Evolutionary conservation across 345 rosid genomes (phyloP).

Genomic region (Carallia pectinifolia): DNA sequence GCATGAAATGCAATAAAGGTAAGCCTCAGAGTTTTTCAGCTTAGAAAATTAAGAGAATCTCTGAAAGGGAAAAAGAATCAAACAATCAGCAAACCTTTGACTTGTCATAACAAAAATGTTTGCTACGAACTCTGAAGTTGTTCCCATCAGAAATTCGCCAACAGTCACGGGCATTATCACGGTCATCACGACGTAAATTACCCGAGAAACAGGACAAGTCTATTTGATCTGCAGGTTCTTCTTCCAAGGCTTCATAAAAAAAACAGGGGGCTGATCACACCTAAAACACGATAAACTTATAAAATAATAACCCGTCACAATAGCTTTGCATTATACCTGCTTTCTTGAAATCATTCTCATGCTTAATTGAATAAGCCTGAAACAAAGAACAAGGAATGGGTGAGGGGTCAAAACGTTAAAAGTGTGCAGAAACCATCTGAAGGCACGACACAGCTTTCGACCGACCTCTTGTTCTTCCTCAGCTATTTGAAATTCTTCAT

Average conservation of each 20-base stretch:
- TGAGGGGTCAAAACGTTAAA: background rate
- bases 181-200: constrained; percentile 78
- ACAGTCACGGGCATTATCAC: constrained; percentile 82
- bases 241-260: constrained; percentile 50
- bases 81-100: constrained; percentile 54
- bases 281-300: background rate
- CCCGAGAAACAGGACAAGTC: constrained; percentile 86
- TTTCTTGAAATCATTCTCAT: constrained; percentile 55
- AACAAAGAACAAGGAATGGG: background rate
- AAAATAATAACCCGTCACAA: constrained; percentile 3
- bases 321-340: constrained; percentile 45
- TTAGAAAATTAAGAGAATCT: background rate
- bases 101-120: constrained; percentile 80
- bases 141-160: constrained; percentile 86
- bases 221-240: constrained; percentile 67
- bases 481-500: constrained; percentile 86
- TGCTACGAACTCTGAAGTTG: constrained; percentile 95
- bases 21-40: constrained; percentile 1
- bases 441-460: constrained; percentile 9
- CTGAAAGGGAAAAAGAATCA: constrained; percentile 17
- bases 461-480: constrained; percentile 89
- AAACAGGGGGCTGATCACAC: constrained; percentile 7
- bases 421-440: background rate
- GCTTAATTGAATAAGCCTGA: constrained; percentile 52
- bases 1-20: constrained; percentile 5